A percentile compares a stretch with the other conserved stretches of the same genome.
These are phyloP conservation scores for Debaryomyces tyrocola DNA, from an alignment of 805 yeast genomes.

Conservation along the genomic window DNA sequence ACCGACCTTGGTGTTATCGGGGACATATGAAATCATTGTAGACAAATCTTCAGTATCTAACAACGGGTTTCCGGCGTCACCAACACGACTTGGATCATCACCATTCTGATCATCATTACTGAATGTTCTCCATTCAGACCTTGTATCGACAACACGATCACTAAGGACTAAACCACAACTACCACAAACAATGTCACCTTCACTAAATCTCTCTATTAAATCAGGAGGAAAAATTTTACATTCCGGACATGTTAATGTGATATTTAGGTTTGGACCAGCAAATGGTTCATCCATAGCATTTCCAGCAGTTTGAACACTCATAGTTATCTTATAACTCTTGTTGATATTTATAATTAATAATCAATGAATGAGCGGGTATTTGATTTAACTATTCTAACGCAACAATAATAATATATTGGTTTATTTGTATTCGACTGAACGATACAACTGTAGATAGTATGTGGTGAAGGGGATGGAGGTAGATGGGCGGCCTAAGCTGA, in stretches of 20 bases:
- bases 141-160: conserved; percentile 87
- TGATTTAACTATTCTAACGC: background rate
- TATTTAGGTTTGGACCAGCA: conserved; percentile 80
- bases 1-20: conserved; percentile 83
- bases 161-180: conserved; percentile 92
- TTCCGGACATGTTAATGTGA: conserved; percentile 91
- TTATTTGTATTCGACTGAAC: conserved; percentile 1
- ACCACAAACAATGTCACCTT: conserved; percentile 98
- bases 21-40: conserved; percentile 85
- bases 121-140: conserved; percentile 98
- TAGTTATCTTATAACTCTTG: background rate
- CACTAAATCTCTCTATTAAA: conserved; percentile 89
- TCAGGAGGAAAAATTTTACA: conserved; percentile 96
- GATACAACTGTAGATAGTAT: background rate
- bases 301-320: conserved; percentile 8
- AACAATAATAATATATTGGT: background rate
- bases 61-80: conserved; percentile 92
- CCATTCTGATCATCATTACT: conserved; percentile 97
- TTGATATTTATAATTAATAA: background rate
- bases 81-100: conserved; percentile 98
- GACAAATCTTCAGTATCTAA: conserved; percentile 89
- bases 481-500: background rate
- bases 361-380: background rate
- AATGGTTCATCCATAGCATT: conserved; percentile 29
- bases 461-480: background rate